Conservation (phyloP, 129 eudicot genomes). For the Saussurea involucrata region DNA sequence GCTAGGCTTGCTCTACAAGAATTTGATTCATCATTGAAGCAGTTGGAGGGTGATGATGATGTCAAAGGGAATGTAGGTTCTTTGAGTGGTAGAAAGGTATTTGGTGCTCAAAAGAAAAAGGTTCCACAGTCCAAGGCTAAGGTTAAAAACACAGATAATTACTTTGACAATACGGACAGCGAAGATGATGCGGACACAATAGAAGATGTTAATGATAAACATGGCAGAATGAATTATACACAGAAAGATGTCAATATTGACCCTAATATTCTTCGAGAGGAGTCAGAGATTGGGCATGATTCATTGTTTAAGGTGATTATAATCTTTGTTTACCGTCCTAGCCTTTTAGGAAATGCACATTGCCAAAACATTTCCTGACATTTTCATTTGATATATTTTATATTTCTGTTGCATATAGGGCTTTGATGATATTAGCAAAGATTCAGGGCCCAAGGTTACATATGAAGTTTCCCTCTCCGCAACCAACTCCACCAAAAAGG, state of each 20-base stretch:
- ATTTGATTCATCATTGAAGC: conserved; percentile 57
- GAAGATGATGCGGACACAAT: conserved; percentile 56
- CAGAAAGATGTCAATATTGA: conserved; percentile 53
- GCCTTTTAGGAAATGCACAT: conserved; percentile 5
- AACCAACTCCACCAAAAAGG: conserved; percentile 68
- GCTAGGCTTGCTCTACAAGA: conserved; percentile 82
- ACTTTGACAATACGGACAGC: conserved; percentile 68
- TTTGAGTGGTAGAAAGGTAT: conserved; percentile 70
- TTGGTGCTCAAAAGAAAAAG: conserved; percentile 66
- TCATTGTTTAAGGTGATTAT: conserved; percentile 62
- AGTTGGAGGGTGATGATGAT: conserved; percentile 46
- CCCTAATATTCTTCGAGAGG: conserved; percentile 63
- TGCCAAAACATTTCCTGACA: not conserved
- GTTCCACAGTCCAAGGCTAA: conserved; percentile 39
- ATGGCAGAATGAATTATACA: conserved; percentile 23
- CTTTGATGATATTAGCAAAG: conserved; percentile 56
- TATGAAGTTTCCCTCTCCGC: conserved; percentile 69
- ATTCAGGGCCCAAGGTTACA: conserved; percentile 66
- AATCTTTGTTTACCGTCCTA: not conserved
- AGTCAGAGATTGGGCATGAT: conserved; percentile 56
- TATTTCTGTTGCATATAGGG: conserved; percentile 40
- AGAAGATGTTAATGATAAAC: conserved; percentile 39
- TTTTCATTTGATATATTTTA: not conserved
- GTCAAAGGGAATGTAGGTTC: conserved; percentile 24
- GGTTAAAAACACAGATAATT: conserved; percentile 45